A percentile compares a stretch with the other conserved stretches of the same genome.
These are phyloP conservation scores for Leucoagaricus sp. DNA, from an alignment of 1,284 basidiomycete genomes.

Conservation along the genomic window DNA sequence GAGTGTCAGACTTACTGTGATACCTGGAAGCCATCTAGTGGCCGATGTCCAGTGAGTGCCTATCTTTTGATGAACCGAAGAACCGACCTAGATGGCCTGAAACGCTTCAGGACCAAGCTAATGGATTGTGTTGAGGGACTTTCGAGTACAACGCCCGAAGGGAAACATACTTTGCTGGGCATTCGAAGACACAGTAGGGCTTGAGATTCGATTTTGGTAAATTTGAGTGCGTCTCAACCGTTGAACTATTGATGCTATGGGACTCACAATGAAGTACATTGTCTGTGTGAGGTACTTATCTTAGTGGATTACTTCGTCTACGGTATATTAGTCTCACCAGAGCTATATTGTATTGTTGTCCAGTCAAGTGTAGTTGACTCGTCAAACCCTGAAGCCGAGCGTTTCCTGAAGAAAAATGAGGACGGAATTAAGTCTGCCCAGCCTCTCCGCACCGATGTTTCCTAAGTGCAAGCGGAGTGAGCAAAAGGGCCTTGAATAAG, in stretches of 20 bases:
- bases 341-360: conserved; percentile 66
- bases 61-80: too few relatives aligned
- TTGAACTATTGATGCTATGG: too few relatives aligned
- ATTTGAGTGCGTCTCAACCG: too few relatives aligned
- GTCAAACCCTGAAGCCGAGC: conserved; percentile 63
- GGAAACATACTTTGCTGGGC: conserved; percentile 53
- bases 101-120: conserved; percentile 51
- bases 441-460: conserved; percentile 51
- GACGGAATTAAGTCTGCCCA: too few relatives aligned
- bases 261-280: conserved; percentile 64
- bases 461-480: conserved; percentile 32
- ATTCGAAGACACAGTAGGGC: conserved; percentile 66
- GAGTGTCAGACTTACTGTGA: conserved; percentile 43
- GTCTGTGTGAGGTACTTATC: conserved; percentile 41
- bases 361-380: conserved; percentile 53
- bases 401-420: conserved; percentile 60
- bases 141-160: too few relatives aligned
- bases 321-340: conserved; percentile 38
- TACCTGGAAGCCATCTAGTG: conserved; percentile 47
- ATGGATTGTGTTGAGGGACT: too few relatives aligned
- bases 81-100: conserved; percentile 51
- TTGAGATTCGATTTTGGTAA: conserved; percentile 23
- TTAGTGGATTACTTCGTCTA: conserved; percentile 14
- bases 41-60: neutral
- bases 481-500: neutral